Evolutionary conservation across 306 rosid genomes (phyloP).

Genomic region (Vachellia pachyceras): DNA sequence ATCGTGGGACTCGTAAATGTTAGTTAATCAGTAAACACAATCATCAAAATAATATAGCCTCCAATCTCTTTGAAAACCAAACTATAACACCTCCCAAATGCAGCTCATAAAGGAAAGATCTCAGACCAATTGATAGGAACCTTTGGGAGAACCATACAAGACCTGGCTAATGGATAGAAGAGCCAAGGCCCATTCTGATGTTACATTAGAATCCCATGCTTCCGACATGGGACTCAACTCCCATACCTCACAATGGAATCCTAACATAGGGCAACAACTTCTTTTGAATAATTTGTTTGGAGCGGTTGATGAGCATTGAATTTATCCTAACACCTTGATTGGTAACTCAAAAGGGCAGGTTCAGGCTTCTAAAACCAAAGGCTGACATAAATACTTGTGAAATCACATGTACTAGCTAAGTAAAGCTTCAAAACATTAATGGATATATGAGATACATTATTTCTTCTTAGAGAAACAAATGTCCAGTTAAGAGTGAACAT

Average conservation of each 20-base stretch:
- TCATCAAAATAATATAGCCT: constrained; percentile 32
- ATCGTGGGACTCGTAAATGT: not conserved
- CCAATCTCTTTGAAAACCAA: not conserved
- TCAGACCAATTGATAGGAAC: not conserved
- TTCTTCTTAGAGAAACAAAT: constrained; percentile 20
- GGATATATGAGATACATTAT: not conserved
- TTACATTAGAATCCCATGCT: not conserved
- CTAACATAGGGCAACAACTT: not conserved
- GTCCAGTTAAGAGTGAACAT: constrained; percentile 42
- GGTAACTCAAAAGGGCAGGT: not conserved
- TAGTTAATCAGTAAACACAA: constrained; percentile 2
- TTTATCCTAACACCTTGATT: not conserved
- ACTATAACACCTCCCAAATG: not conserved
- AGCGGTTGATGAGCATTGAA: not conserved
- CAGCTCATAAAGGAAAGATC: not conserved
- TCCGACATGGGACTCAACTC: not conserved
- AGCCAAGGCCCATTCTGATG: not conserved
- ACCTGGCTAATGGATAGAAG: not conserved
- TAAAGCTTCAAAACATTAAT: not conserved
- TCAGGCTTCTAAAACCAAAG: constrained; percentile 1
- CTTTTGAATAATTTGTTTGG: not conserved
- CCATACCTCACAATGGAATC: not conserved
- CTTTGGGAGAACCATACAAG: not conserved
- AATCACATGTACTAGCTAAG: not conserved
- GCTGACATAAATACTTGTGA: not conserved